Conservation (phyloP, 148 eudicot species). For the Amaranthus palmeri region DNA sequence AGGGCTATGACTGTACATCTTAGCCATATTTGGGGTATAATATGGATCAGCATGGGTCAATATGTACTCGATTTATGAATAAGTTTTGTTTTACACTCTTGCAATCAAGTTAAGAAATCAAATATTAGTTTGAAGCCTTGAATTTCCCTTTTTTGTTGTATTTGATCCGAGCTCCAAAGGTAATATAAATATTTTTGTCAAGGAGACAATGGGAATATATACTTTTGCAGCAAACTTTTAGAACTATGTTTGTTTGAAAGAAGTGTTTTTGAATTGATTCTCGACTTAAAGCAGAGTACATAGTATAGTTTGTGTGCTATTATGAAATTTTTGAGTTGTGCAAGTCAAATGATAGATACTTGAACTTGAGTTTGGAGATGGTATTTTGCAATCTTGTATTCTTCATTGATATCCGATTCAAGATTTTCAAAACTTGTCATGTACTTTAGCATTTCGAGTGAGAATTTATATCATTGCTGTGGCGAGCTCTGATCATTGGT, state of each 20-base stretch:
- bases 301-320: not conserved
- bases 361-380: not conserved
- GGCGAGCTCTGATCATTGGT: not conserved
- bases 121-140: too few relatives aligned
- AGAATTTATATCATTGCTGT: not conserved
- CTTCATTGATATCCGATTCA: not conserved
- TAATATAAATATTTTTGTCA: too few relatives aligned
- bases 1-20: not conserved
- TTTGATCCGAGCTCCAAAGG: too few relatives aligned
- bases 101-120: too few relatives aligned
- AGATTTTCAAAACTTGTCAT: not conserved
- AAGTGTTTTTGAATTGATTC: not conserved
- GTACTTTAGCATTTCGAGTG: not conserved
- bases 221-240: not conserved
- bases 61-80: too few relatives aligned
- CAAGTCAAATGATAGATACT: not conserved
- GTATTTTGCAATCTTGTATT: not conserved
- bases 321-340: too few relatives aligned
- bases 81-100: too few relatives aligned
- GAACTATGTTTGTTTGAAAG: not conserved
- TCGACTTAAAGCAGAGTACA: not conserved
- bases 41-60: too few relatives aligned
- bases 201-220: too few relatives aligned
- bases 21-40: not conserved
- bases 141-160: too few relatives aligned